A percentile compares a stretch with the other conserved stretches of the same genome.
phyloP scores from a whole-genome alignment of 2,329 filamentous ascomycete species.

The Pezizomycotina sp. region DNA sequence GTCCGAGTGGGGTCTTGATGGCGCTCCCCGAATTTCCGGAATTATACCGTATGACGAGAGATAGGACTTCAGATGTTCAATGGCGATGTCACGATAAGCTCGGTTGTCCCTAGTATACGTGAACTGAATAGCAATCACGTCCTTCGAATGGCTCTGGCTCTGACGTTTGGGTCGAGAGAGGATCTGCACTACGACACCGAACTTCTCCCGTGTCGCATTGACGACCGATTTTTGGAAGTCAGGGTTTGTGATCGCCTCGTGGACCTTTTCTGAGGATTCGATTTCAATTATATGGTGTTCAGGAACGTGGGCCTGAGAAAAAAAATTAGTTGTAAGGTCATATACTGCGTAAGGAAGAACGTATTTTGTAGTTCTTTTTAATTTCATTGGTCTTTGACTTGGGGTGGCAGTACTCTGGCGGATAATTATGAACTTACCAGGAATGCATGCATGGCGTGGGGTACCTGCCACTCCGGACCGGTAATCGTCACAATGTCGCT shows the following conservation, averaged over 20 bases:
- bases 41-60: slow-evolving; percentile 84
- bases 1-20: slow-evolving; percentile 94
- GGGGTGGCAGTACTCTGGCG: no score
- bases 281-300: slow-evolving; percentile 87
- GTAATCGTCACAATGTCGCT: slow-evolving; percentile 93
- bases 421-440: slow-evolving; percentile 39
- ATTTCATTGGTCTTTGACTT: no score
- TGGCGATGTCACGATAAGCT: slow-evolving; percentile 83
- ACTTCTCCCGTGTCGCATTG: slow-evolving; percentile 72
- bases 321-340: slow-evolving; percentile 26
- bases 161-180: slow-evolving; percentile 45
- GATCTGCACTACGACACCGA: slow-evolving; percentile 74
- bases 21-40: slow-evolving; percentile 74
- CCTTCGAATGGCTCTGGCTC: slow-evolving; percentile 31
- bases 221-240: slow-evolving; percentile 68
- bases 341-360: neutral
- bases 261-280: slow-evolving; percentile 55
- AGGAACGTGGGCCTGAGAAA: slow-evolving; percentile 70
- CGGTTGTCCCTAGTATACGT: slow-evolving; percentile 94
- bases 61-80: slow-evolving; percentile 78
- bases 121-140: slow-evolving; percentile 42
- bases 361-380: no score
- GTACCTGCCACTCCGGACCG: slow-evolving; percentile 94
- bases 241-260: slow-evolving; percentile 63
- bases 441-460: slow-evolving; percentile 89